A percentile compares a stretch with the other conserved stretches of the same genome.
These are phyloP conservation scores for Lepraria neglecta DNA, from an alignment of 495 filamentous ascomycete genomes.

Conservation along the genomic window DNA sequence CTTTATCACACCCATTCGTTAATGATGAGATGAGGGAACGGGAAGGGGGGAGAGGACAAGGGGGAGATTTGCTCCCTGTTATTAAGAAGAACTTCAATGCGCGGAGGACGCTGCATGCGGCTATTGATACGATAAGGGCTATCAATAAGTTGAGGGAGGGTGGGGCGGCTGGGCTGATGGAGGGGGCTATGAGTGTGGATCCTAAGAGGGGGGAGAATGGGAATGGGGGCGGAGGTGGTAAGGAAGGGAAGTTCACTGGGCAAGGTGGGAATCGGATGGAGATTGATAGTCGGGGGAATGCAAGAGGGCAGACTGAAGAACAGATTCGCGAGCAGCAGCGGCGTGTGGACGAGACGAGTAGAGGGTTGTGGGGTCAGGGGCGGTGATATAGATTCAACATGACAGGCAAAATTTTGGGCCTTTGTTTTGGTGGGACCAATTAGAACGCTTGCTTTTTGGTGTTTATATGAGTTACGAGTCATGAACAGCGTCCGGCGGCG, in stretches of 20 bases:
- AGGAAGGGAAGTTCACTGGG: conserved; percentile 25
- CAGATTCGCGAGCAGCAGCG: conserved; percentile 58
- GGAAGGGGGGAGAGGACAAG: conserved; percentile 33
- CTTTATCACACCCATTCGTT: conserved; percentile 83
- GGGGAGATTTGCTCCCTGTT: conserved; percentile 75
- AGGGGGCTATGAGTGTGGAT: conserved; percentile 61
- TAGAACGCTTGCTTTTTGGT: too few relatives aligned
- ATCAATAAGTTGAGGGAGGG: conserved; percentile 94
- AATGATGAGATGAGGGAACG: conserved; percentile 35
- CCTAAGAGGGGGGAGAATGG: conserved; percentile 48
- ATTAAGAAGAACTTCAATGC: conserved; percentile 99
- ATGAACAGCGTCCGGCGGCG: too few relatives aligned
- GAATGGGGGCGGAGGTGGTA: conserved; percentile 22
- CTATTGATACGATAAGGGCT: conserved; percentile 95
- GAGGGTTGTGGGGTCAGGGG: conserved; percentile 49
- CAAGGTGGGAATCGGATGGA: conserved; percentile 31
- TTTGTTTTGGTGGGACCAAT: background rate
- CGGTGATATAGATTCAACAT: background rate
- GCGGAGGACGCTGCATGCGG: conserved; percentile 83
- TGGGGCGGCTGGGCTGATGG: conserved; percentile 70
- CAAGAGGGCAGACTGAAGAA: conserved; percentile 56
- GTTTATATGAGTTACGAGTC: too few relatives aligned
- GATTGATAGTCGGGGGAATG: conserved; percentile 42
- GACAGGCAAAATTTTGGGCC: background rate
- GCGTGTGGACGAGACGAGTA: conserved; percentile 53